A percentile compares a stretch with the other conserved stretches of the same genome.
phyloP scores from a whole-genome alignment of 257 asterid species.

The Nemophila menziesii region DNA sequence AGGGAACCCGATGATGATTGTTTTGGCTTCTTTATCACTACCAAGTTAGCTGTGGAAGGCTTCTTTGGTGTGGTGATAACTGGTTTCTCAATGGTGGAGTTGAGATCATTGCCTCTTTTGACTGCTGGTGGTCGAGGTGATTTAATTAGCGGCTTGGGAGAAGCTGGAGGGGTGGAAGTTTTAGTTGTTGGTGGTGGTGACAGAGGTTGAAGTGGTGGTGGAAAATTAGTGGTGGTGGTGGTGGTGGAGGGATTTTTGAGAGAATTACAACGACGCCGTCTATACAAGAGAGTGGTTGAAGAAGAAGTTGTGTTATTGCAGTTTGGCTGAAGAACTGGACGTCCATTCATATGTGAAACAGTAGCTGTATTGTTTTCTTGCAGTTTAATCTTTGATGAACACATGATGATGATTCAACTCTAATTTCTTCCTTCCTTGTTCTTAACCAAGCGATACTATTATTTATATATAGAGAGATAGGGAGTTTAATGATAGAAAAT shows the following conservation, averaged over 20 bases:
- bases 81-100: conserved; percentile 15
- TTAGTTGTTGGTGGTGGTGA: background rate
- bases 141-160: conserved; percentile 26
- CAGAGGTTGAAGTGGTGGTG: conserved; percentile 1
- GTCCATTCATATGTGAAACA: conserved; percentile 26
- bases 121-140: conserved; percentile 34
- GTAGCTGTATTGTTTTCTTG: conserved; percentile 14
- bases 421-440: too few relatives aligned
- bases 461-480: too few relatives aligned
- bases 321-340: conserved; percentile 36
- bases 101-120: conserved; percentile 26
- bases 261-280: conserved; percentile 43
- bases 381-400: conserved; percentile 38
- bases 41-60: background rate
- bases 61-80: conserved; percentile 6
- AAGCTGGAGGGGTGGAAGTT: conserved; percentile 18
- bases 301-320: conserved; percentile 29
- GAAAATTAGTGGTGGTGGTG: conserved; percentile 7
- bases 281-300: conserved; percentile 29
- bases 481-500: too few relatives aligned
- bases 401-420: too few relatives aligned
- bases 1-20: conserved; percentile 8
- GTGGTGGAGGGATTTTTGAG: conserved; percentile 16
- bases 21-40: conserved; percentile 17
- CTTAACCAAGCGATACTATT: too few relatives aligned